These are phyloP conservation scores for Agaricus sinodeliciosus DNA, from an alignment of 768 basidiomycete genomes.

Conservation along the genomic window DNA sequence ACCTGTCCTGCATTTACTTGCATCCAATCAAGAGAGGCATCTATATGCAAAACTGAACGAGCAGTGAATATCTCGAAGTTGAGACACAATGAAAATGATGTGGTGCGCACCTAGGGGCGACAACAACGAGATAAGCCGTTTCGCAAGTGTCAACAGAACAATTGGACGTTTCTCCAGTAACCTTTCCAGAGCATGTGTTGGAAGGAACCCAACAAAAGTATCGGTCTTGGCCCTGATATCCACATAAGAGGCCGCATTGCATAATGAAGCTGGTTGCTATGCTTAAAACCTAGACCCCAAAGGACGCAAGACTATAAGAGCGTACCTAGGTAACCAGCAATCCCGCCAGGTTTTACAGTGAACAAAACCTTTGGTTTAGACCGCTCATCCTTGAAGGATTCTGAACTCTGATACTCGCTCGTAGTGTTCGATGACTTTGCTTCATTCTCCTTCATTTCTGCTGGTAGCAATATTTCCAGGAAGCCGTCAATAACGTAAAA, in stretches of 20 bases:
- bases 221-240: slow-evolving; percentile 97
- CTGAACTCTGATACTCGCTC: slow-evolving; percentile 8
- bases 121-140: slow-evolving; percentile 89
- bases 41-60: slow-evolving; percentile 82
- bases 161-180: slow-evolving; percentile 93
- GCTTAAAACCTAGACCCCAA: slow-evolving; percentile 2
- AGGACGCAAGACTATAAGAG: not conserved
- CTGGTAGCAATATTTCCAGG: slow-evolving; percentile 81
- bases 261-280: slow-evolving; percentile 68
- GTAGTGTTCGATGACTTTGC: slow-evolving; percentile 14
- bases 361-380: slow-evolving; percentile 69
- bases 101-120: slow-evolving; percentile 74
- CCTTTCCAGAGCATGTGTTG: slow-evolving; percentile 80
- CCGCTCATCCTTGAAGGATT: slow-evolving; percentile 26
- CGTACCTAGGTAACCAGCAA: slow-evolving; percentile 90
- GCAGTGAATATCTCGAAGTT: not conserved
- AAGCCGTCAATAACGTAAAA: slow-evolving; percentile 97
- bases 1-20: slow-evolving; percentile 95
- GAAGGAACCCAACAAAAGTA: slow-evolving; percentile 94
- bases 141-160: slow-evolving; percentile 90
- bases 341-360: slow-evolving; percentile 94
- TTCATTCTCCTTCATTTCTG: slow-evolving; percentile 22
- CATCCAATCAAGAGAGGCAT: slow-evolving; percentile 96
- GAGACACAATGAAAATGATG: not conserved
- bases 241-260: slow-evolving; percentile 90